Conservation (phyloP, 345 rosid species). For the Rhodamnia rubescens region DNA sequence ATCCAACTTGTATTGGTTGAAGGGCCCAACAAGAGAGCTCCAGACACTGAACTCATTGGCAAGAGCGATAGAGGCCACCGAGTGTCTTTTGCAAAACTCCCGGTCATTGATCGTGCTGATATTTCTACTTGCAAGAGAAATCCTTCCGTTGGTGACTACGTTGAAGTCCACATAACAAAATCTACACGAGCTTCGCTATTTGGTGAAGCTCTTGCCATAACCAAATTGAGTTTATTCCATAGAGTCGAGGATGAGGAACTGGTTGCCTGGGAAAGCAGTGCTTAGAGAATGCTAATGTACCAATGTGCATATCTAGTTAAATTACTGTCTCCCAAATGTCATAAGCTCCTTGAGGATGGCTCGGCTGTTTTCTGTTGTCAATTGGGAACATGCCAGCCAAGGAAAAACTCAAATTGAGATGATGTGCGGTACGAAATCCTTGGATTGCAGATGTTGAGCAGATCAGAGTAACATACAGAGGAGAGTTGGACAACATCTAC, state of each 20-base stretch:
- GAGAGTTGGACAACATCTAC: neutral
- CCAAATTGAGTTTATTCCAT: conserved; percentile 53
- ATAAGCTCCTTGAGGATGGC: neutral
- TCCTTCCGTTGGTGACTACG: conserved; percentile 63
- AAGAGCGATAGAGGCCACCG: conserved; percentile 82
- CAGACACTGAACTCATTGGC: conserved; percentile 74
- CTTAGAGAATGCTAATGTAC: neutral
- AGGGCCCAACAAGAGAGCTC: conserved; percentile 92
- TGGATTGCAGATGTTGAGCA: neutral
- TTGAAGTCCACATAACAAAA: conserved; percentile 58
- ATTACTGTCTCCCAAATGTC: neutral
- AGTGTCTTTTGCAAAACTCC: conserved; percentile 43
- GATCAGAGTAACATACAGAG: neutral
- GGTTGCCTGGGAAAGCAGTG: conserved; percentile 39
- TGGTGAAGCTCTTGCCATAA: conserved; percentile 72
- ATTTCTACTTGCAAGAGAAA: conserved; percentile 18
- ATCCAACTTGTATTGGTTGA: conserved; percentile 69
- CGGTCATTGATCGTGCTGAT: conserved; percentile 25
- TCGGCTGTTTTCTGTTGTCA: neutral
- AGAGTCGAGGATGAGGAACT: conserved; percentile 19
- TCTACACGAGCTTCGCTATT: conserved; percentile 64
- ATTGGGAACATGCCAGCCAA: neutral
- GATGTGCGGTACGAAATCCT: neutral
- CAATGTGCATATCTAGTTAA: neutral
- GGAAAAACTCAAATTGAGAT: neutral